Evolutionary conservation across 1,284 basidiomycete genomes (phyloP).

Genomic region (Phylloboletellus chloephorus): DNA sequence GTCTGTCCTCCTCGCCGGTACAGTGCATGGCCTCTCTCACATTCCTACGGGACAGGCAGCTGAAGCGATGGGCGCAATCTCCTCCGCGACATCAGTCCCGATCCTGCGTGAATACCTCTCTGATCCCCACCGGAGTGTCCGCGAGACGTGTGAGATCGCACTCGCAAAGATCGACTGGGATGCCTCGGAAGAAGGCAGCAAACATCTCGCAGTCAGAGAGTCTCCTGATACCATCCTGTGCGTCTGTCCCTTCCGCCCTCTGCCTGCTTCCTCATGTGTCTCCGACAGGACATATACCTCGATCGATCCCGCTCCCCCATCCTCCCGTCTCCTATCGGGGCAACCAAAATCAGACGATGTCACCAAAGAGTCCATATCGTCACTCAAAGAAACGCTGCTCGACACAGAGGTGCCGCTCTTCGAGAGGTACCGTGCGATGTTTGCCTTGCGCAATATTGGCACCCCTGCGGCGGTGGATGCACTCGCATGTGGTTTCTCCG

Average conservation of each 20-base stretch:
- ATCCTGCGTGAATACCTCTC: constrained; percentile 70
- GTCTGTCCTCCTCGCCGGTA: constrained; percentile 37
- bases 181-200: constrained; percentile 66
- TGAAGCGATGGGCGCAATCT: constrained; percentile 96
- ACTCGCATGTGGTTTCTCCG: constrained; percentile 83
- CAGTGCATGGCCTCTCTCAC: constrained; percentile 4
- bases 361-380: constrained; percentile 44
- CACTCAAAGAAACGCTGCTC: constrained; percentile 65
- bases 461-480: constrained; percentile 80
- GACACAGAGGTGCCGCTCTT: constrained; percentile 76
- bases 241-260: constrained; percentile 14
- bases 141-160: constrained; percentile 98
- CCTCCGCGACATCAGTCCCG: constrained; percentile 60
- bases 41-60: constrained; percentile 61
- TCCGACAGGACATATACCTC: constrained; percentile 61
- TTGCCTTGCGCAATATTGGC: constrained; percentile 89
- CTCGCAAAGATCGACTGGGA: constrained; percentile 95
- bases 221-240: constrained; percentile 36
- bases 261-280: constrained; percentile 16
- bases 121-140: constrained; percentile 76
- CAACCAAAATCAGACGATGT: constrained; percentile 45
- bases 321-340: constrained; percentile 54
- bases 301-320: constrained; percentile 91
- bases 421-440: constrained; percentile 97
- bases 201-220: constrained; percentile 33